Evolutionary conservation across 495 filamentous ascomycete genomes (phyloP).

Genomic region (Xylaria longipes): DNA sequence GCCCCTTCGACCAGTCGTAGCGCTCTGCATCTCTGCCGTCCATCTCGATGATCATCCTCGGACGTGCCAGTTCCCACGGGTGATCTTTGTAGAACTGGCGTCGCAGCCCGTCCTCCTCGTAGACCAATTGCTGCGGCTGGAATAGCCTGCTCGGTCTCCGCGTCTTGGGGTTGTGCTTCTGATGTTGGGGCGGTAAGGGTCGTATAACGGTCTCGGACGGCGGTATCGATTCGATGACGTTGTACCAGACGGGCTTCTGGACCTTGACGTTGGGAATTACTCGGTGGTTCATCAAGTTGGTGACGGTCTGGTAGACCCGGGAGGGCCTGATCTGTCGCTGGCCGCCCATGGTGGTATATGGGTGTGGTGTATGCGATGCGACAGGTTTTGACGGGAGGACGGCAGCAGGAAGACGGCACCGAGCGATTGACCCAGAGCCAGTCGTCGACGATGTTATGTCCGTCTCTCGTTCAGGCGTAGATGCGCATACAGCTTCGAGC

Average conservation of each 20-base stretch:
- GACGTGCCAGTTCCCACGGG: slow-evolving; percentile 95
- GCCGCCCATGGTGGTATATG: slow-evolving; percentile 35
- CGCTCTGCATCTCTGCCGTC: slow-evolving; percentile 79
- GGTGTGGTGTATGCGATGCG: not conserved
- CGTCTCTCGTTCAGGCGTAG: not conserved
- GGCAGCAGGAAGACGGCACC: not conserved
- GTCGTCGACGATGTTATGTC: not conserved
- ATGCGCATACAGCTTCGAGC: slow-evolving; percentile 2
- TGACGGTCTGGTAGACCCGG: slow-evolving; percentile 38
- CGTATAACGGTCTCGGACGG: slow-evolving; percentile 77
- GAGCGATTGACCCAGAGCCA: not conserved
- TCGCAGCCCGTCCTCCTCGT: slow-evolving; percentile 86
- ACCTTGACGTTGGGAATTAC: slow-evolving; percentile 34
- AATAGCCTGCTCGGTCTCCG: slow-evolving; percentile 75
- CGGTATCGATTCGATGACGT: slow-evolving; percentile 74
- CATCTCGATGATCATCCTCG: slow-evolving; percentile 81
- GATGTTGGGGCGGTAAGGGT: slow-evolving; percentile 69
- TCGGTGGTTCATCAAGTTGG: slow-evolving; percentile 34
- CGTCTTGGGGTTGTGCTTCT: slow-evolving; percentile 55
- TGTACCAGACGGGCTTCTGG: slow-evolving; percentile 75
- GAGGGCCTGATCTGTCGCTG: slow-evolving; percentile 37
- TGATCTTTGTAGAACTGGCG: slow-evolving; percentile 87
- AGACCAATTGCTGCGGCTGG: slow-evolving; percentile 75
- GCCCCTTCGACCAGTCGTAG: slow-evolving; percentile 77
- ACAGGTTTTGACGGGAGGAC: not conserved